phyloP scores from a whole-genome alignment of 192 early-diverging fungal genomes.

The Coemansia sp. region DNA sequence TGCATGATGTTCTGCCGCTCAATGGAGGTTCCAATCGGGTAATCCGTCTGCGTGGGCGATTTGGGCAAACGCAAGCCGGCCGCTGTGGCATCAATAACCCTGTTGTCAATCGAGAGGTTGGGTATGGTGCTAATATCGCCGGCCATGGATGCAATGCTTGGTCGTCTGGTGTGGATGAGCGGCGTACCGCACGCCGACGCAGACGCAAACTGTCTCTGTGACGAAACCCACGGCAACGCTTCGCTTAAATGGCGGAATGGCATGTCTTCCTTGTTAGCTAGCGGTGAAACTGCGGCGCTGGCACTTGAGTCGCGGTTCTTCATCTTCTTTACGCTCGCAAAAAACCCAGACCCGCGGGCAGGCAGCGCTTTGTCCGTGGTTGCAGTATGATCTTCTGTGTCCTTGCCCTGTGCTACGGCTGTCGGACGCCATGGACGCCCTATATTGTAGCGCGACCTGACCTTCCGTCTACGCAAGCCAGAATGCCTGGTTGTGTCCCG shows the following conservation, averaged over 20 bases:
- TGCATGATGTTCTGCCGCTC: slow-evolving; percentile 40
- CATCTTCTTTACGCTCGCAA: slow-evolving; percentile 3
- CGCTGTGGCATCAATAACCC: slow-evolving; percentile 4
- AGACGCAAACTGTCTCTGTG: slow-evolving; percentile 32
- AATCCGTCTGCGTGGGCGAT: neutral
- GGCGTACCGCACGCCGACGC: slow-evolving; percentile 29
- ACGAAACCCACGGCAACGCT: slow-evolving; percentile 36
- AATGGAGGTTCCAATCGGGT: neutral
- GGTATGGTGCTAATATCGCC: slow-evolving; percentile 45
- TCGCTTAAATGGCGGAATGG: slow-evolving; percentile 51
- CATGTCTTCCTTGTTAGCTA: slow-evolving; percentile 24
- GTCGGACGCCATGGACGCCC: slow-evolving; percentile 3
- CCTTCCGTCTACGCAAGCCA: slow-evolving; percentile 12
- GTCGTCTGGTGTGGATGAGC: slow-evolving; percentile 28
- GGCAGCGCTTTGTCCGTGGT: neutral
- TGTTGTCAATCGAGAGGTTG: slow-evolving; percentile 13
- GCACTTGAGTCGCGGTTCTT: neutral
- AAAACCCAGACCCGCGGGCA: slow-evolving; percentile 25
- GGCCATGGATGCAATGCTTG: slow-evolving; percentile 25
- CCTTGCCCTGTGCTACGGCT: neutral
- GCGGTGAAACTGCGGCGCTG: slow-evolving; percentile 1
- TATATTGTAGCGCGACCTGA: slow-evolving; percentile 1
- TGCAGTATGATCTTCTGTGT: neutral
- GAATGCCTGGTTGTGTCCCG: neutral
- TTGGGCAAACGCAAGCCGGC: neutral